Conservation (phyloP, 306 rosid species). For the Cicer yamashitae region DNA sequence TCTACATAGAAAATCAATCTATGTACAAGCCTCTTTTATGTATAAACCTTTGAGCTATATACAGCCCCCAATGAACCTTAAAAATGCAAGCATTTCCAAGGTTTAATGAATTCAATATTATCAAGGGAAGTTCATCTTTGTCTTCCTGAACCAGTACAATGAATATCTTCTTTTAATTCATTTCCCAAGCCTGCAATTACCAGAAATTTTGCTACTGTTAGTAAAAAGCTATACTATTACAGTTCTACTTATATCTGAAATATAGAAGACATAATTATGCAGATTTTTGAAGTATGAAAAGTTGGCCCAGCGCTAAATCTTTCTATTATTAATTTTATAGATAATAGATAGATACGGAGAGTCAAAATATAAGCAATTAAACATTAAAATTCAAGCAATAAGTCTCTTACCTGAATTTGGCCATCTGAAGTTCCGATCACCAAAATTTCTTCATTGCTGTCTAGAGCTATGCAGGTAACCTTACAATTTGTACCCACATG, state of each 20-base stretch:
- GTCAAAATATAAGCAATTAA: neutral
- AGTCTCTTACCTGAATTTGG: slow-evolving; percentile 67
- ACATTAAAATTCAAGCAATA: slow-evolving; percentile 13
- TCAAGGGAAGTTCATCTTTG: slow-evolving; percentile 31
- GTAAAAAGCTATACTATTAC: slow-evolving; percentile 10
- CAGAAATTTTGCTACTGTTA: slow-evolving; percentile 24
- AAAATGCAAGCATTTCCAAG: slow-evolving; percentile 34
- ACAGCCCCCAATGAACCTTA: slow-evolving; percentile 41
- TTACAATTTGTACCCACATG: slow-evolving; percentile 69
- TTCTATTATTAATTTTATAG: neutral
- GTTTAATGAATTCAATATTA: slow-evolving; percentile 41
- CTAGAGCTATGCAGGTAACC: slow-evolving; percentile 74
- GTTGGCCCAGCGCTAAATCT: neutral
- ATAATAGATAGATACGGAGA: neutral
- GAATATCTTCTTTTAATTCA: slow-evolving; percentile 54
- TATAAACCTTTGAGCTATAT: slow-evolving; percentile 40
- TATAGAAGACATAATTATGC: neutral
- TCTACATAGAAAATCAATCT: slow-evolving; percentile 18
- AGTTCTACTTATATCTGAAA: slow-evolving; percentile 3
- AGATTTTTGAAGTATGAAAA: too few species aligned
- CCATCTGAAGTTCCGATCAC: slow-evolving; percentile 89
- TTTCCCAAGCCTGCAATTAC: slow-evolving; percentile 81
- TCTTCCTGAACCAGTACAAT: slow-evolving; percentile 37
- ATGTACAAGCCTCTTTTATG: slow-evolving; percentile 45
- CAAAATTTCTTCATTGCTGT: slow-evolving; percentile 72